A percentile compares a stretch with the other conserved stretches of the same genome.
phyloP scores from a whole-genome alignment of 1,139 yeast genomes.

The Barnettozyma hawaiiensis region DNA sequence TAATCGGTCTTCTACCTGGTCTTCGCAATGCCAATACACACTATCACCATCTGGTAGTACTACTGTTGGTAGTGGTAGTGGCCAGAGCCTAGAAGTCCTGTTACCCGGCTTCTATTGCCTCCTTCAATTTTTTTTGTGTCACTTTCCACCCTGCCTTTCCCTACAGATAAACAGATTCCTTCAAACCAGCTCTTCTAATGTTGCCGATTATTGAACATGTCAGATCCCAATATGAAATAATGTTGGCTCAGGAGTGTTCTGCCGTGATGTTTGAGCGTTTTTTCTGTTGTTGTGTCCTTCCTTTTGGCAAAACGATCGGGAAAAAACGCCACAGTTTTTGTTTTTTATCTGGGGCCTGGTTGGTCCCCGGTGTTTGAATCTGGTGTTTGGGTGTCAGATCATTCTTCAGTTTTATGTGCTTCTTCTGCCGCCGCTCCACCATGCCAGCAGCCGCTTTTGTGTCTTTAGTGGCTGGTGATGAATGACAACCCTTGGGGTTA shows the following conservation, averaged over 20 bases:
- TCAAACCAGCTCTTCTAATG: not conserved
- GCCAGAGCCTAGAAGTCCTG: no score
- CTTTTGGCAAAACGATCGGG: not conserved
- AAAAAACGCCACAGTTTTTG: slow-evolving; percentile 1
- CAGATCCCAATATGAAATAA: not conserved
- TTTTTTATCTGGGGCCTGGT: no score
- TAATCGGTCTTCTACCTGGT: no score
- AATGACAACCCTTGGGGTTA: no score
- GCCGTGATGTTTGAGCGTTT: no score
- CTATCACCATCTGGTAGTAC: not conserved
- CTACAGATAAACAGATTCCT: not conserved
- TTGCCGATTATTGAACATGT: not conserved
- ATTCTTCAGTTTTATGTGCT: no score
- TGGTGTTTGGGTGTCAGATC: not conserved
- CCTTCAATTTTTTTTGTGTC: not conserved
- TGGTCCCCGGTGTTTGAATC: not conserved
- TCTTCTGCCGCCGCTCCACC: no score
- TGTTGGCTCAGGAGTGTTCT: not conserved
- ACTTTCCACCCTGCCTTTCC: not conserved
- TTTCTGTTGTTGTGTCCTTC: not conserved
- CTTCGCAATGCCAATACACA: no score
- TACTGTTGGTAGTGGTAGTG: no score
- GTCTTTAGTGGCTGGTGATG: no score
- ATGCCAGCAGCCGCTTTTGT: no score
- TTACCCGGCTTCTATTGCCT: not conserved